Evolutionary conservation across 1,284 basidiomycete species (phyloP).

Genomic region (Leccinum pachyderme): DNA sequence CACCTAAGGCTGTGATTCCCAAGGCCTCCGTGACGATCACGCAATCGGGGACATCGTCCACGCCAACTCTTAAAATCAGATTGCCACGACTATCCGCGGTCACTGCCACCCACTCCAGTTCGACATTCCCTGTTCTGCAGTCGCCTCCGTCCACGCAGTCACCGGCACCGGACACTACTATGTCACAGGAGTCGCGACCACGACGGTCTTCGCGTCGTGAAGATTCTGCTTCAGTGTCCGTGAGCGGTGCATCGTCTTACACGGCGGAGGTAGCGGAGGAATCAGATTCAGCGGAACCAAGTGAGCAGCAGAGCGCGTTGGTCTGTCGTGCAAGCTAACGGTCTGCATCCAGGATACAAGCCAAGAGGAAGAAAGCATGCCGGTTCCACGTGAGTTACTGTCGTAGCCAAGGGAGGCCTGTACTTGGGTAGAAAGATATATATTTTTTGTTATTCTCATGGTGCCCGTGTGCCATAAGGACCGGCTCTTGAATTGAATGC

Average conservation of each 20-base stretch:
- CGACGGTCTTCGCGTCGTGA: constrained; percentile 30
- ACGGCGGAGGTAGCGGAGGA: constrained; percentile 31
- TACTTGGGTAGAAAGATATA: constrained; percentile 28
- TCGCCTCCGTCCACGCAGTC: constrained; percentile 25
- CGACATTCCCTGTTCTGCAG: constrained; percentile 18
- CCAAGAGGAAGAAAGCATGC: constrained; percentile 25
- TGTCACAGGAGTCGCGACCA: constrained; percentile 26
- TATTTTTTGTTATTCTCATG: constrained; percentile 26
- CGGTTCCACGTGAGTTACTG: constrained; percentile 17
- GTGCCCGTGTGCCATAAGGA: background rate
- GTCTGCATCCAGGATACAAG: constrained; percentile 21
- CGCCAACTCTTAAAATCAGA: constrained; percentile 36
- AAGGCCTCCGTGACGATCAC: constrained; percentile 37
- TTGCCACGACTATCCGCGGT: constrained; percentile 33
- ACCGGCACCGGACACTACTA: constrained; percentile 24
- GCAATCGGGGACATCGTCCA: constrained; percentile 32
- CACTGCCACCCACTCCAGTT: constrained; percentile 25
- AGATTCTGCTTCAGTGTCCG: constrained; percentile 32
- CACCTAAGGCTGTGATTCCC: constrained; percentile 30
- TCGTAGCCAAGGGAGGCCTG: constrained; percentile 7
- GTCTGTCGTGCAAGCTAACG: constrained; percentile 1
- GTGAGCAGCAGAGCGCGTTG: constrained; percentile 17
- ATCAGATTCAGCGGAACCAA: constrained; percentile 26
- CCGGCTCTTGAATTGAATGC: too few relatives aligned
- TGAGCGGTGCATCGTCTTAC: constrained; percentile 33